phyloP scores from a whole-genome alignment of 2,329 filamentous ascomycete genomes.

The Aspergillus ustus region DNA sequence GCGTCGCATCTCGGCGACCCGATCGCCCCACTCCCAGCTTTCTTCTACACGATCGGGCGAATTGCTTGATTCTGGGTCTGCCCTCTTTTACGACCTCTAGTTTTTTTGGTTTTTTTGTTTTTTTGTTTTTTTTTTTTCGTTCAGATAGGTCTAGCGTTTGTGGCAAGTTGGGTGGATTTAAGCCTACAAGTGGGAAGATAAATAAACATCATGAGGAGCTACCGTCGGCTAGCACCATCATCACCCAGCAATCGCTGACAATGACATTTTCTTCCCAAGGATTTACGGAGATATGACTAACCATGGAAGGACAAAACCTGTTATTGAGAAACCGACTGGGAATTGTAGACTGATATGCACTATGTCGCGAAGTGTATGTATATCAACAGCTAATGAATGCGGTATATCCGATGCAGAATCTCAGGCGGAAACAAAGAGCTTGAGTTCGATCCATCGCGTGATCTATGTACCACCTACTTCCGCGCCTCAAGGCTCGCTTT shows the following conservation, averaged over 20 bases:
- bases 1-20: neutral
- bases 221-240: too few species aligned
- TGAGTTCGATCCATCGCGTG: neutral
- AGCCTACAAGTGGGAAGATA: too few species aligned
- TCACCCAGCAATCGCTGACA: too few species aligned
- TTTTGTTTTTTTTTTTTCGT: neutral
- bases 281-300: neutral
- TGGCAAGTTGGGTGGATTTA: too few species aligned
- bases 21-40: neutral
- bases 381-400: neutral
- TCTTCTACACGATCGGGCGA: neutral
- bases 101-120: neutral
- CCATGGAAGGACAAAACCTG: too few species aligned
- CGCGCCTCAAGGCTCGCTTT: conserved; percentile 45
- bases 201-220: too few species aligned
- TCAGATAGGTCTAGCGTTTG: too few species aligned
- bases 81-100: neutral
- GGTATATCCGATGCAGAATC: neutral
- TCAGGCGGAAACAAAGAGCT: neutral
- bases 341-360: neutral
- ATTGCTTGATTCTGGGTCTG: neutral
- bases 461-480: conserved; percentile 27
- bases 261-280: neutral
- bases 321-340: neutral
- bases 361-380: neutral